These are phyloP conservation scores for Herpetospermum pedunculosum DNA, from an alignment of 306 rosid species.

Conservation along the genomic window DNA sequence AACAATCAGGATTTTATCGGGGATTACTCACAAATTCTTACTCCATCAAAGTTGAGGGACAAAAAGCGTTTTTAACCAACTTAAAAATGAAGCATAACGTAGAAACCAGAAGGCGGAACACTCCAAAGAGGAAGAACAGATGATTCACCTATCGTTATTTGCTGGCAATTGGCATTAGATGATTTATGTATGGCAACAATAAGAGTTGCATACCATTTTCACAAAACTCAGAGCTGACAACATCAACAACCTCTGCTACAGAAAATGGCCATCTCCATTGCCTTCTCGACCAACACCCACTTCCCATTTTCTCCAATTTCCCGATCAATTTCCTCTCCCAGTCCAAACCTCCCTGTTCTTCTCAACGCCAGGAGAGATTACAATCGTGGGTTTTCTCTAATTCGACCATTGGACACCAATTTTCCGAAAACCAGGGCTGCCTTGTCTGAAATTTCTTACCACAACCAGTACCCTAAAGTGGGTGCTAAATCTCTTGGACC, in stretches of 20 bases:
- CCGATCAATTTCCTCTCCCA: constrained; percentile 16
- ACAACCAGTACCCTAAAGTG: constrained; percentile 30
- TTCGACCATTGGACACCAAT: constrained; percentile 19
- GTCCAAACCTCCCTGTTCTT: constrained; percentile 10
- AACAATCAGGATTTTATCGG: too few relatives aligned
- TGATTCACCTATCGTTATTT: not conserved
- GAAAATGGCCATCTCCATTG: constrained; percentile 5
- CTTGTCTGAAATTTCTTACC: constrained; percentile 33
- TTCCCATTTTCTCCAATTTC: constrained; percentile 19
- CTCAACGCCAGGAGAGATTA: constrained; percentile 6
- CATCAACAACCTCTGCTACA: too few relatives aligned
- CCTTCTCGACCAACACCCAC: constrained; percentile 33
- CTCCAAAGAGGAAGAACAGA: not conserved
- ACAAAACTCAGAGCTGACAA: not conserved
- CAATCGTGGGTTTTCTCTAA: constrained; percentile 20
- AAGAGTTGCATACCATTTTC: not conserved
- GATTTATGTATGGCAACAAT: not conserved
- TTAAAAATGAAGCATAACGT: not conserved
- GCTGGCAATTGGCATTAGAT: not conserved
- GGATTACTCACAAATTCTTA: too few relatives aligned
- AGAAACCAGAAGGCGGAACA: not conserved
- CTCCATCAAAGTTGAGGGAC: too few relatives aligned
- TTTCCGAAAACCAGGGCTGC: constrained; percentile 26
- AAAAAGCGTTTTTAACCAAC: too few relatives aligned
- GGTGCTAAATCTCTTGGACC: constrained; percentile 65